Base-by-base conservation (phyloP, 352 stramenopile species). In the Phytophthora multivora region DNA sequence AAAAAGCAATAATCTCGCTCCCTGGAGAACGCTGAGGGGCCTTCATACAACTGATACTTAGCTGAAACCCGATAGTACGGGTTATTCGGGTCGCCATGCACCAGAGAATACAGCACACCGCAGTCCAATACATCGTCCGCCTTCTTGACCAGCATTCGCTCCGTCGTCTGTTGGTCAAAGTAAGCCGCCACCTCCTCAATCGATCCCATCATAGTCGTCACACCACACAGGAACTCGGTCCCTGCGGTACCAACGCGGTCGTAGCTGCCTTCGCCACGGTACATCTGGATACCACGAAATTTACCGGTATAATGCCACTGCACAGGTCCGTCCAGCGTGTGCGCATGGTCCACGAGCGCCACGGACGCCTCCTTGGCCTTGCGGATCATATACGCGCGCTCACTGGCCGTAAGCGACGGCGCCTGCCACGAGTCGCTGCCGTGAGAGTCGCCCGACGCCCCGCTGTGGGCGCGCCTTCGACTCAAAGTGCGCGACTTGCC, bases 231-330 rank as follows among this genome's bases (percentile, higher is more conserved):
- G 54, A 82, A 92, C 51, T 92, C 79, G 12, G 80, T 85, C 19
- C 67, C 66, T n/a, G 56, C 46, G 3, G 60, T 71, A 16, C 61
- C 49, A 25, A 51, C 48, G 38, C 63, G 62, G 38, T 77, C 68
- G 42, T 75, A 71, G 41, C 78, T 79, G 50, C 79, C 80, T 69
- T 92, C 80, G 23, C 83, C 83, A n/a, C 80, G 77, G 60, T 90
- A 92, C 80, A 92, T 92, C 41, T 90, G 80, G 54, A 92, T 90
- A 40, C 80, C 80, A 30, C 69, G 76, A 48, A 85, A 84, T 48
- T 89, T 89, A 52, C 83, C 83, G 25, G 79, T 88, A 67, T 89
- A 90, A 31, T 89, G 79, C 83, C 83, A 92, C 56, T 87, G 73
- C 25, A 90, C 80, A 15, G 83, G 83, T 0, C 83, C 83, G 38